Percentiles rank a stretch among this genome's conserved stretches.
These are phyloP conservation scores for Fusarium sp. DNA, from an alignment of 2,329 filamentous ascomycete genomes.

Conservation along the genomic window DNA sequence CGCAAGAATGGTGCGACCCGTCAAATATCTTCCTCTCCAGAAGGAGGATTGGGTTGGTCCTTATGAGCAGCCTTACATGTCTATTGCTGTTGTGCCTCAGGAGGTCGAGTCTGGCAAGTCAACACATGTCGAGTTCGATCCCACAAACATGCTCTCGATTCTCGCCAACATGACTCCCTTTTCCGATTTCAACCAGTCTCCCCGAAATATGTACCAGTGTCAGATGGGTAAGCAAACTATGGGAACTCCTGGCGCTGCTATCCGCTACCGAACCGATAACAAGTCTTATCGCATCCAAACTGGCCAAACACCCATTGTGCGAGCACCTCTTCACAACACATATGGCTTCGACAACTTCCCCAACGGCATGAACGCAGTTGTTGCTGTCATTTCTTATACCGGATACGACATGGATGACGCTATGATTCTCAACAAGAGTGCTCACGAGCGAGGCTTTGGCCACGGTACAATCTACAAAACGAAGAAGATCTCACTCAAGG, in stretches of 20 bases:
- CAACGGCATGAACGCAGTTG: constrained; percentile 93
- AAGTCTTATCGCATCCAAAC: constrained; percentile 95
- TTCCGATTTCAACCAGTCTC: constrained; percentile 98
- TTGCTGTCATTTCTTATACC: constrained; percentile 98
- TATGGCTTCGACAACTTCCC: constrained; percentile 99
- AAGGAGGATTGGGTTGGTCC: constrained; percentile 90
- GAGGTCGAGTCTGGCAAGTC: constrained; percentile 90
- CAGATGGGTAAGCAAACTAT: constrained; percentile 99
- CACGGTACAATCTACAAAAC: constrained; percentile 98
- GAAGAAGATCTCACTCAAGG: constrained; percentile 87
- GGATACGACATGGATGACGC: constrained; percentile 99
- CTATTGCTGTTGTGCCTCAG: constrained; percentile 88
- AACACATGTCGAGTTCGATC: constrained; percentile 92
- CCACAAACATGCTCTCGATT: constrained; percentile 97
- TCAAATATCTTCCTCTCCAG: constrained; percentile 89
- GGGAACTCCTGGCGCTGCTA: constrained; percentile 90
- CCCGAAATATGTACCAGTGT: constrained; percentile 99
- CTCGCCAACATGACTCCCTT: constrained; percentile 99
- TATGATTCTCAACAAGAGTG: constrained; percentile 98
- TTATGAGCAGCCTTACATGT: constrained; percentile 98
- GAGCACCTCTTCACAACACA: constrained; percentile 90
- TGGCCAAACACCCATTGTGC: constrained; percentile 92
- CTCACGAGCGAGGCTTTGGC: constrained; percentile 94
- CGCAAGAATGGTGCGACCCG: constrained; percentile 87
- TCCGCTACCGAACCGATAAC: constrained; percentile 92